These are phyloP conservation scores for Oryza brachyantha DNA, from an alignment of 176 grass and related monocot genomes.

Conservation along the genomic window DNA sequence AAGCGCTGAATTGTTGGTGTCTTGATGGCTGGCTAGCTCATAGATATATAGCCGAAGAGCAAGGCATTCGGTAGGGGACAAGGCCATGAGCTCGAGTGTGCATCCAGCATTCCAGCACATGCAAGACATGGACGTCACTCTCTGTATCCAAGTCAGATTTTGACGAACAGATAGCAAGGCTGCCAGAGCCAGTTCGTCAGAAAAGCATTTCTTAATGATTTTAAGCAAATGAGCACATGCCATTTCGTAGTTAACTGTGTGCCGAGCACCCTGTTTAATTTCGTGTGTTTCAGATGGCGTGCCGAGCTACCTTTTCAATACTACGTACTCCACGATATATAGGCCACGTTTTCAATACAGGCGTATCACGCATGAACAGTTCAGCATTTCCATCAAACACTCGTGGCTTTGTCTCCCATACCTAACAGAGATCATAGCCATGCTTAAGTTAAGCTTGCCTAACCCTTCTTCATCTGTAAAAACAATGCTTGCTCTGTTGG, in stretches of 20 bases:
- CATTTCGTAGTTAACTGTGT: too few species aligned
- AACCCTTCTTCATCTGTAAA: not conserved
- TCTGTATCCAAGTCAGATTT: not conserved
- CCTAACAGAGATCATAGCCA: not conserved
- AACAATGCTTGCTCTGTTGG: not conserved
- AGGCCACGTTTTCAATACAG: too few species aligned
- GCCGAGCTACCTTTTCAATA: too few species aligned
- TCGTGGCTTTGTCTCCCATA: constrained; percentile 23
- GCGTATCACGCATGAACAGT: too few species aligned
- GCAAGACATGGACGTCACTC: not conserved
- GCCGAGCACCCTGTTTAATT: too few species aligned
- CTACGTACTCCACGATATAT: too few species aligned
- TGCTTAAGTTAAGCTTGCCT: not conserved
- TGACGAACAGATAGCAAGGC: not conserved
- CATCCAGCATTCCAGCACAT: too few species aligned
- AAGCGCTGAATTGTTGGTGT: not conserved
- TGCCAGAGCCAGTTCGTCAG: too few species aligned
- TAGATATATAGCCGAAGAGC: constrained; percentile 21
- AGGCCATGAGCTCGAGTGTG: too few species aligned
- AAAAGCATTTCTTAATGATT: not conserved
- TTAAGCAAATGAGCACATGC: too few species aligned
- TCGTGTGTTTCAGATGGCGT: too few species aligned
- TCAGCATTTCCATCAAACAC: not conserved
- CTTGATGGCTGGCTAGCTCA: not conserved
- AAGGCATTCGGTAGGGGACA: too few species aligned